A percentile compares a stretch with the other conserved stretches of the same genome.
Conservation (phyloP, 2,329 filamentous ascomycete genomes). For the Elsinoe arachidis region DNA sequence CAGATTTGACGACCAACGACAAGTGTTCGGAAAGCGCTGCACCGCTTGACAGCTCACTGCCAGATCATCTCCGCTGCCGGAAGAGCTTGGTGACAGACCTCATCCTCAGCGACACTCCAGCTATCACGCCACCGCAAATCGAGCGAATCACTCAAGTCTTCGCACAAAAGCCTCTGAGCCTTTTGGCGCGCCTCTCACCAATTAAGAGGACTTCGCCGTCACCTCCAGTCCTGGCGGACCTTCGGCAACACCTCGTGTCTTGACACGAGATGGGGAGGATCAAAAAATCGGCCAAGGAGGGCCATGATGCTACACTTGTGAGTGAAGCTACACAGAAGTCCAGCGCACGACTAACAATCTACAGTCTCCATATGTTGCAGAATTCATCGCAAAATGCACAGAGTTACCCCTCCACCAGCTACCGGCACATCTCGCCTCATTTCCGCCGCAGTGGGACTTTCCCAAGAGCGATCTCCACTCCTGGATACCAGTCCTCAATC, state of each 20-base stretch:
- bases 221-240: not conserved
- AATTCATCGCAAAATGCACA: slow-evolving; percentile 66
- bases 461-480: slow-evolving; percentile 93
- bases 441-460: slow-evolving; percentile 88
- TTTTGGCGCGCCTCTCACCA: too few relatives aligned
- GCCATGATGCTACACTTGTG: slow-evolving; percentile 46
- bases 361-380: slow-evolving; percentile 78
- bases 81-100: not conserved
- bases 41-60: slow-evolving; percentile 9
- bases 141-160: too few relatives aligned
- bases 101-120: not conserved
- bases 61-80: slow-evolving; percentile 2
- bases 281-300: slow-evolving; percentile 46
- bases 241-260: slow-evolving; percentile 14
- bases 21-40: slow-evolving; percentile 4
- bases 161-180: too few relatives aligned
- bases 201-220: not conserved
- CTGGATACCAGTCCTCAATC: slow-evolving; percentile 91
- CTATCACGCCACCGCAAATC: not conserved
- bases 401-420: slow-evolving; percentile 65
- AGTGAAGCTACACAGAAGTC: slow-evolving; percentile 17
- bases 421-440: slow-evolving; percentile 65
- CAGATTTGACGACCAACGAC: not conserved
- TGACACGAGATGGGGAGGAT: slow-evolving; percentile 42
- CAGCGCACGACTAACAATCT: slow-evolving; percentile 1